phyloP scores from a whole-genome alignment of 352 stramenopile species.

The Pythium angustatum region DNA sequence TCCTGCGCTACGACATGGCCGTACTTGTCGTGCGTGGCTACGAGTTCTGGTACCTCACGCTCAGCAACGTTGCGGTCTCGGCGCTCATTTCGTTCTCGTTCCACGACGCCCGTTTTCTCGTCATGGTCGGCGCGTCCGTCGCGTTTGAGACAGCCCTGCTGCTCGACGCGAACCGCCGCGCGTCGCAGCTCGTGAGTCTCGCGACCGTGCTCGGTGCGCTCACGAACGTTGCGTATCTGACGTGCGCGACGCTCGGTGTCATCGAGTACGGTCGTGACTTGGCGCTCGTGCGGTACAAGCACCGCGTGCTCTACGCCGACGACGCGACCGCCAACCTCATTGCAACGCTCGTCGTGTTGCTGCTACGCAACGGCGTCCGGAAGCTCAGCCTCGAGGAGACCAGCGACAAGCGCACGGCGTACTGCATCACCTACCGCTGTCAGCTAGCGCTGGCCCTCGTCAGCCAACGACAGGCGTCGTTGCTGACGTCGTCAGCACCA shows the following conservation, averaged over 20 bases:
- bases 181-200: slow-evolving; percentile 10
- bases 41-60: slow-evolving; percentile 30
- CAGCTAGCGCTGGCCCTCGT: not conserved
- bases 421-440: slow-evolving; percentile 23
- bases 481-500: not conserved
- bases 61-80: slow-evolving; percentile 21
- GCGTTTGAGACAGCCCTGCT: slow-evolving; percentile 23
- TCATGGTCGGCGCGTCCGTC: slow-evolving; percentile 13
- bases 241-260: slow-evolving; percentile 10
- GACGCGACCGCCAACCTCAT: slow-evolving; percentile 21
- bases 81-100: slow-evolving; percentile 22
- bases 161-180: slow-evolving; percentile 25
- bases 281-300: slow-evolving; percentile 11
- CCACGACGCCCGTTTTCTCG: slow-evolving; percentile 10
- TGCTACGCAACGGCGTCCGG: slow-evolving; percentile 23
- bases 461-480: not conserved
- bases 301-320: slow-evolving; percentile 16
- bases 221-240: slow-evolving; percentile 17
- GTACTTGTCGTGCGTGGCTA: slow-evolving; percentile 11
- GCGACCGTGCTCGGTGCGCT: slow-evolving; percentile 16
- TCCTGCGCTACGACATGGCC: slow-evolving; percentile 20
- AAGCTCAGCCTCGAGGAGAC: slow-evolving; percentile 18
- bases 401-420: not conserved
- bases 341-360: slow-evolving; percentile 20
- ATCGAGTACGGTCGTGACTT: slow-evolving; percentile 22